Evolutionary conservation across 202 grass and related monocot genomes (phyloP), one percentile per base, ranked within the genome.

Genomic region (Cymbopogon flexuosus): DNA sequence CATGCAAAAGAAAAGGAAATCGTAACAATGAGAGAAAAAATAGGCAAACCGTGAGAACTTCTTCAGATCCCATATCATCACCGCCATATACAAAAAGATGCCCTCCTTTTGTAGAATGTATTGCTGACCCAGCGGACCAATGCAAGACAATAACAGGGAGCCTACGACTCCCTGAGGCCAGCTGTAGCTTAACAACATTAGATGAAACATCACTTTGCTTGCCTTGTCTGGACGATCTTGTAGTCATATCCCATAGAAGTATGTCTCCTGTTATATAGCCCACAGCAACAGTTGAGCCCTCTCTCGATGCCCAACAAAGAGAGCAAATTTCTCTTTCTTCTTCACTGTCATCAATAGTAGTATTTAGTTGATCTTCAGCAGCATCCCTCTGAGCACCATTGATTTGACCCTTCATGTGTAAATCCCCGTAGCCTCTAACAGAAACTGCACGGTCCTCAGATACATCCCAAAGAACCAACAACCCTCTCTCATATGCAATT

Each of bases 1-100:
- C 41, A 46, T 7, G 14, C 42, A 31, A 71, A 71, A 71, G 23
- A 71, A 70, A 70, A 46, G 41, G 68, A 69, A 71, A 91, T 66
- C 2, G 40, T 70, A 76, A 73, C 37, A 21, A 59, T 61, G 30
- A 82, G 35, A 35, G 12, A 74, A 72, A 87, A 34, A 47, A 60
- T 77, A 41, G 27, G 81, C 83, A 65, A 89, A 97, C 92, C 86
- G 88, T 92, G 57, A 97, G 79, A 91, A 97, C 92, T 90, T 94
- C 94, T 85, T 97, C 94, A 89, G 94, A 97, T 49, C 94, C 94
- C 86, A 94, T 94, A 79, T 94, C 94, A 89, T 97, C 94, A 72
- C 94, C 94, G 65, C 94, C 94, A 70, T 97, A 94, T 74, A 97
- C 83, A 94, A 97, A 94, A 88, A 97, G 90, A 81, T 94, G 86